phyloP scores from a whole-genome alignment of 164 flowering plant genomes.

The Chimonanthus salicifolius region DNA sequence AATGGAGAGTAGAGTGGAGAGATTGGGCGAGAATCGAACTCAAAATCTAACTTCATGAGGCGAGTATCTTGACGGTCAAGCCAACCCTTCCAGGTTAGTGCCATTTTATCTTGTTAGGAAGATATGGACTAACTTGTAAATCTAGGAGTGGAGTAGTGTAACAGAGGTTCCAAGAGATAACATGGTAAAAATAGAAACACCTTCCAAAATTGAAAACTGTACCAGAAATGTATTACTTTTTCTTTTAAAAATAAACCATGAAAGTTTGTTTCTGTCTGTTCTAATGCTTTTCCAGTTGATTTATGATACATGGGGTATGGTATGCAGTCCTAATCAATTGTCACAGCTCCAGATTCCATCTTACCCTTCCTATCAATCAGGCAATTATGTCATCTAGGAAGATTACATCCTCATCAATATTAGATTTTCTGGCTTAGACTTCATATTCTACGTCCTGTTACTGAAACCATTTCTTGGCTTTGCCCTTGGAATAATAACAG shows the following conservation, averaged over 20 bases:
- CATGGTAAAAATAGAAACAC: neutral
- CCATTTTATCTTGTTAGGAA: neutral
- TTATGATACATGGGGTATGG: neutral
- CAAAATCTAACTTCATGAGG: no score
- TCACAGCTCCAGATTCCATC: neutral
- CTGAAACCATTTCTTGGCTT: slow-evolving; percentile 24
- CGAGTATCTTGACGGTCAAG: no score
- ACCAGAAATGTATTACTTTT: no score
- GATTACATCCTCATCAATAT: neutral
- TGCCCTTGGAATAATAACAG: slow-evolving; percentile 51
- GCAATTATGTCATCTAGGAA: neutral
- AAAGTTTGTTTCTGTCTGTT: neutral
- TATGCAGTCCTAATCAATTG: neutral
- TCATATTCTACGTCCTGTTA: slow-evolving; percentile 4
- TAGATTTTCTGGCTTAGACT: no score
- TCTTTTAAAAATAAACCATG: no score
- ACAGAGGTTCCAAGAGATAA: neutral
- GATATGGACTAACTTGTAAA: neutral
- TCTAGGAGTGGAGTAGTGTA: neutral
- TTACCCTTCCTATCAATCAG: neutral
- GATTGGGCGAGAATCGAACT: no score
- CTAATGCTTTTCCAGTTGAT: neutral
- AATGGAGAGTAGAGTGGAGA: no score
- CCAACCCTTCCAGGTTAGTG: no score
- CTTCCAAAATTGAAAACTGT: neutral